These are phyloP conservation scores for Symbiotaphrina buchneri DNA, from an alignment of 495 filamentous ascomycete genomes.

Conservation along the genomic window DNA sequence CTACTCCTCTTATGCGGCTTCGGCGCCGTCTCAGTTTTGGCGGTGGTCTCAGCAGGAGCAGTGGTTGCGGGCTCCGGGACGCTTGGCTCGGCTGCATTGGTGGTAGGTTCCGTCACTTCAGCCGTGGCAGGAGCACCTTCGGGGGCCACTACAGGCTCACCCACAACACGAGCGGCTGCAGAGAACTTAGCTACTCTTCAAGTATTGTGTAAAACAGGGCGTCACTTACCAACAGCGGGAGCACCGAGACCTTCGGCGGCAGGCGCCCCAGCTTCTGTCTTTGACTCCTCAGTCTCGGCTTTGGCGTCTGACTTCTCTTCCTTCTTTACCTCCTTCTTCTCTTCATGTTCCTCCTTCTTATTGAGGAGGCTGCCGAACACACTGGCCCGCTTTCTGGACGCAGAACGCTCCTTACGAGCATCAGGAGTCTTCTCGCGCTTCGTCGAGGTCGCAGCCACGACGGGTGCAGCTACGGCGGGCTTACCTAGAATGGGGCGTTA, in stretches of 20 bases:
- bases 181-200: background rate
- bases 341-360: conserved; percentile 39
- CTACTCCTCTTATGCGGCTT: conserved; percentile 23
- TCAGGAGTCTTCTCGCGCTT: conserved; percentile 5
- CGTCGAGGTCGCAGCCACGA: background rate
- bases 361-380: conserved; percentile 3
- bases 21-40: conserved; percentile 6
- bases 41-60: conserved; percentile 11
- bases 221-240: conserved; percentile 2
- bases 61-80: conserved; percentile 3
- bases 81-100: conserved; percentile 16
- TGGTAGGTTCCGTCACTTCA: conserved; percentile 20
- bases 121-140: conserved; percentile 22
- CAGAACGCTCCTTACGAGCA: conserved; percentile 4
- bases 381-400: conserved; percentile 5
- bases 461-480: background rate
- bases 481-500: conserved; percentile 2
- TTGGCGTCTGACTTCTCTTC: conserved; percentile 11
- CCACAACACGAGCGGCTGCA: conserved; percentile 3
- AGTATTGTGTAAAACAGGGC: background rate
- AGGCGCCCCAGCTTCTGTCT: conserved; percentile 7
- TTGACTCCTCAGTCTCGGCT: conserved; percentile 11
- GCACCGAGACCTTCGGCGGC: conserved; percentile 3
- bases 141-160: conserved; percentile 4
- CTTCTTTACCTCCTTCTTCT: conserved; percentile 14